Evolutionary conservation across 768 basidiomycete genomes (phyloP).

Genomic region (Lactarius trivialis): DNA sequence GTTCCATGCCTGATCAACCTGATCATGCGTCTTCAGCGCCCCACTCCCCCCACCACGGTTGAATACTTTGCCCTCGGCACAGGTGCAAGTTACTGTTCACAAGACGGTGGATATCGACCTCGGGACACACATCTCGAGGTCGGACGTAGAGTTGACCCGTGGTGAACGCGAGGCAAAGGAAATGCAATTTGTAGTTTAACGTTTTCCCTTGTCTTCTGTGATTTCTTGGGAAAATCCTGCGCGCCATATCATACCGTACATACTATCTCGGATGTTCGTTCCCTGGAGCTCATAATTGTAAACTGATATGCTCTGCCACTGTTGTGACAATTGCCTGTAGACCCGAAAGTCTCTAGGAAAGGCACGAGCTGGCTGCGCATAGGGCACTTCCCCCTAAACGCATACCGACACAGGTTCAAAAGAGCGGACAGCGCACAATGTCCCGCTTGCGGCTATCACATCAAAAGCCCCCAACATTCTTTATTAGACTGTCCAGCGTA

Average conservation of each 20-base stretch:
- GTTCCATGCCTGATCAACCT: not conserved
- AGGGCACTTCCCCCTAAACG: no score
- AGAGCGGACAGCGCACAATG: no score
- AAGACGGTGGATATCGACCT: constrained; percentile 8
- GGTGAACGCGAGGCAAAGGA: constrained; percentile 13
- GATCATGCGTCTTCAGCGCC: not conserved
- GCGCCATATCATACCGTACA: not conserved
- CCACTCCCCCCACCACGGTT: not conserved
- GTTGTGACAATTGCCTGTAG: no score
- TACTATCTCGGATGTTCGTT: no score
- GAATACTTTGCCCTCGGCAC: not conserved
- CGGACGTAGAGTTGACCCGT: not conserved
- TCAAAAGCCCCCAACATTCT: no score
- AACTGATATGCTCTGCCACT: no score
- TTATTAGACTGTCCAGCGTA: no score
- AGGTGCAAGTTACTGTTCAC: constrained; percentile 3
- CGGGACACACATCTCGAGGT: not conserved
- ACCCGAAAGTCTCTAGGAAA: no score
- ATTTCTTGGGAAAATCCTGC: not conserved
- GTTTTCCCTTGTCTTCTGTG: not conserved
- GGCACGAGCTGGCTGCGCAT: no score
- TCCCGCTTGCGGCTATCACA: no score
- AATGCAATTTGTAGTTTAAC: not conserved
- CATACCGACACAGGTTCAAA: no score
- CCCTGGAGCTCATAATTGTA: no score